Conservation (phyloP, 2,329 filamentous ascomycete genomes). For the Pezicula rhizophila region DNA sequence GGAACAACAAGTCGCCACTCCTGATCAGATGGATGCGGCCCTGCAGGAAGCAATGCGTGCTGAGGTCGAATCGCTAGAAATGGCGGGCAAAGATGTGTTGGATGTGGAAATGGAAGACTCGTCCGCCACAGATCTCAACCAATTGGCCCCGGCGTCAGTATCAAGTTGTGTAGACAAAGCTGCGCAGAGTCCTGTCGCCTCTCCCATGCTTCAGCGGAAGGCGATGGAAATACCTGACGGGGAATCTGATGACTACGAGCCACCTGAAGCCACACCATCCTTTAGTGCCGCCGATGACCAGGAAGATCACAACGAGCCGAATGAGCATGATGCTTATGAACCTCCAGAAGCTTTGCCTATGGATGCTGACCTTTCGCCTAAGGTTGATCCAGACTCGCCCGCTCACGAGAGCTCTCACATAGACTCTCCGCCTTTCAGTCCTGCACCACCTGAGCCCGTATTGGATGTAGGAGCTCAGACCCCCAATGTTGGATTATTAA, state of each 20-base stretch:
- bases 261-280: slow-evolving; percentile 35
- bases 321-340: slow-evolving; percentile 47
- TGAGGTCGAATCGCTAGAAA: slow-evolving; percentile 19
- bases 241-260: slow-evolving; percentile 49
- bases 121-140: slow-evolving; percentile 13
- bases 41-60: slow-evolving; percentile 22
- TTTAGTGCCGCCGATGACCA: too few relatives aligned
- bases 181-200: slow-evolving; percentile 17
- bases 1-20: background rate
- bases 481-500: slow-evolving; percentile 7
- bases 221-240: slow-evolving; percentile 10
- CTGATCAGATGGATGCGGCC: slow-evolving; percentile 19
- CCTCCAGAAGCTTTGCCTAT: slow-evolving; percentile 39
- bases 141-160: slow-evolving; percentile 7
- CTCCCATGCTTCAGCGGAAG: slow-evolving; percentile 15
- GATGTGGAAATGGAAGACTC: slow-evolving; percentile 20
- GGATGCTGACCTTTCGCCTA: slow-evolving; percentile 15
- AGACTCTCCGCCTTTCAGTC: slow-evolving; percentile 36
- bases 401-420: slow-evolving; percentile 4
- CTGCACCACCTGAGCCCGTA: slow-evolving; percentile 29
- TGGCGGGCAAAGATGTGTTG: slow-evolving; percentile 1
- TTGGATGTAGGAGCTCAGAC: slow-evolving; percentile 14
- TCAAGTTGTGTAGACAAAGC: slow-evolving; percentile 9
- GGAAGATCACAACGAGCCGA: background rate
- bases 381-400: slow-evolving; percentile 1